Conservation (phyloP, 2,329 filamentous ascomycete species). For the Sporothrix luriei region DNA sequence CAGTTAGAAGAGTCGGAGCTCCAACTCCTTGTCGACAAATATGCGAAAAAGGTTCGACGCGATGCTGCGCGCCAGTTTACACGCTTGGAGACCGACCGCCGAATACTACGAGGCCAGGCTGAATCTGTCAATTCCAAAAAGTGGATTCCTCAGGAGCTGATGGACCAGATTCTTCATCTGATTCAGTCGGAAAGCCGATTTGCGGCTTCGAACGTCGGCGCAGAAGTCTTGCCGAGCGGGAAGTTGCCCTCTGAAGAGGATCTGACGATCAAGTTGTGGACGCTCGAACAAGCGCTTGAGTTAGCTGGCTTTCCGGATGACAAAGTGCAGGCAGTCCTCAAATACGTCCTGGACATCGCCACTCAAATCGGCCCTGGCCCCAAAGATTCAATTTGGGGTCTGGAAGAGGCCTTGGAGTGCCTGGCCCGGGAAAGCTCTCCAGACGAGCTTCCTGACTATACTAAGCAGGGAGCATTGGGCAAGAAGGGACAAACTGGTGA, state of each 20-base stretch:
- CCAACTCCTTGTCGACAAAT: conserved; percentile 82
- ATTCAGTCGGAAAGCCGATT: conserved; percentile 67
- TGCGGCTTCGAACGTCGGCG: conserved; percentile 53
- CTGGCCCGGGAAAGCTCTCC: conserved; percentile 73
- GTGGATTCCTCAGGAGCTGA: conserved; percentile 79
- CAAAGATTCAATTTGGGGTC: conserved; percentile 76
- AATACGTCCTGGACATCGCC: conserved; percentile 67
- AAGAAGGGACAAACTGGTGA: conserved; percentile 43
- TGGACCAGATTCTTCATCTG: conserved; percentile 76
- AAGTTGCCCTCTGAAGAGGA: conserved; percentile 74
- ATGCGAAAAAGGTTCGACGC: conserved; percentile 74
- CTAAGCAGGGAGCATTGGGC: conserved; percentile 47
- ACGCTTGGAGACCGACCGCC: conserved; percentile 81
- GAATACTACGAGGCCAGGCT: conserved; percentile 77
- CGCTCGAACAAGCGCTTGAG: conserved; percentile 71
- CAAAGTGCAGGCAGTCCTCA: conserved; percentile 65
- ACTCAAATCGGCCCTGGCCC: conserved; percentile 59
- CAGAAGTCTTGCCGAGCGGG: conserved; percentile 49
- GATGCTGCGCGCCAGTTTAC: conserved; percentile 76
- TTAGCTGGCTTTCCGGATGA: conserved; percentile 68
- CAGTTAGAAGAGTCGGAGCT: conserved; percentile 90
- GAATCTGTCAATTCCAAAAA: conserved; percentile 70
- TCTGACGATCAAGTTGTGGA: conserved; percentile 79
- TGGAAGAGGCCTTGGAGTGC: conserved; percentile 89
- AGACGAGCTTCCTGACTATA: conserved; percentile 73